A percentile compares a stretch with the other conserved stretches of the same genome.
These are phyloP conservation scores for Zychaea mexicana DNA, from an alignment of 371 early-diverging fungal species.

Conservation along the genomic window DNA sequence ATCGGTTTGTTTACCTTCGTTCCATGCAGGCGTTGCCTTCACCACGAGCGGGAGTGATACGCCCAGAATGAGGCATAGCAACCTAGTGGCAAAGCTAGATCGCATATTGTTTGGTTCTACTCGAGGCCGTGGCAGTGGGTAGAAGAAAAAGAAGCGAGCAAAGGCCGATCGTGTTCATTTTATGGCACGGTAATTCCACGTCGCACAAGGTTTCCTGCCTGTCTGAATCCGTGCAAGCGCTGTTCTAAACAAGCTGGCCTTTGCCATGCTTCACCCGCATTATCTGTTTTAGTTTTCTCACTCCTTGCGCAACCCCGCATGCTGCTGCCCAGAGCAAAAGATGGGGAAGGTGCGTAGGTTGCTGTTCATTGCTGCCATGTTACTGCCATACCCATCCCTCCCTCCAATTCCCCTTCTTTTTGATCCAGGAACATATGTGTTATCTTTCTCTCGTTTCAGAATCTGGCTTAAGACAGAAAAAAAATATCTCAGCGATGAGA, in stretches of 20 bases:
- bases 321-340: no score
- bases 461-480: background rate
- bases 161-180: background rate
- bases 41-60: background rate
- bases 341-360: no score
- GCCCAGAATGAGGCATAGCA: background rate
- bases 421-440: background rate
- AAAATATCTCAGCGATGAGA: background rate
- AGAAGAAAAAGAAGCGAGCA: background rate
- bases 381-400: no score
- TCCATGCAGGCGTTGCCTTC: conserved; percentile 1
- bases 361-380: no score
- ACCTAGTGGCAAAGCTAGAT: background rate
- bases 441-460: background rate
- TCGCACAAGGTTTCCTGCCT: background rate
- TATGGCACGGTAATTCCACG: background rate
- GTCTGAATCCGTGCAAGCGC: background rate
- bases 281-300: background rate
- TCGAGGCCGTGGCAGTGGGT: background rate
- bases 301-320: background rate
- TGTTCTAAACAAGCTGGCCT: background rate
- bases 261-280: background rate
- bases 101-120: background rate
- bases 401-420: background rate
- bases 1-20: background rate